Conservation (phyloP, 192 early-diverging fungal genomes). For the Coemansia guatemalensis region DNA sequence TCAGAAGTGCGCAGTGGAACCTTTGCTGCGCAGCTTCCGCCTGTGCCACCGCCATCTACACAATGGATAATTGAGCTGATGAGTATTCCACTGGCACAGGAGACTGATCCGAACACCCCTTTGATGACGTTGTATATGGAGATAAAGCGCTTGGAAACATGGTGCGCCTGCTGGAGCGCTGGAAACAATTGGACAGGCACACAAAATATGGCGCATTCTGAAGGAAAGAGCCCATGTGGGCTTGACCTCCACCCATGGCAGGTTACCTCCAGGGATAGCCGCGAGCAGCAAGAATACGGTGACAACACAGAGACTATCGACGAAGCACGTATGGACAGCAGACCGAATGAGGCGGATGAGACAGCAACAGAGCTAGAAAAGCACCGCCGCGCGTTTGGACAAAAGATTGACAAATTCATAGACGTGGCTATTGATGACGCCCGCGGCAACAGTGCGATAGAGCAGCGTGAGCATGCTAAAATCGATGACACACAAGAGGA, state of each 20-base stretch:
- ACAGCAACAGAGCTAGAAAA: background rate
- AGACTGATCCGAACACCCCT: slow-evolving; percentile 22
- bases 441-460: slow-evolving; percentile 13
- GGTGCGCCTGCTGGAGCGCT: slow-evolving; percentile 36
- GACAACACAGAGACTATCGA: background rate
- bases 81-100: slow-evolving; percentile 32
- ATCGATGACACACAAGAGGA: slow-evolving; percentile 10
- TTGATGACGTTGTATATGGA: slow-evolving; percentile 32
- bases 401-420: slow-evolving; percentile 35
- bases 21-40: slow-evolving; percentile 16
- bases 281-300: background rate
- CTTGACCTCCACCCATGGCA: slow-evolving; percentile 23
- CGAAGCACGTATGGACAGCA: background rate
- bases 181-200: slow-evolving; percentile 22
- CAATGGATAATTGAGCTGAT: slow-evolving; percentile 52
- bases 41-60: slow-evolving; percentile 29
- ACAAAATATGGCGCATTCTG: background rate
- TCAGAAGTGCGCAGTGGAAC: slow-evolving; percentile 4
- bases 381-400: slow-evolving; percentile 32
- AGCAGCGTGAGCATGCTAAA: slow-evolving; percentile 5
- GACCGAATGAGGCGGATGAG: background rate
- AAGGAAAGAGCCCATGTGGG: background rate
- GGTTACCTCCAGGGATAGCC: background rate
- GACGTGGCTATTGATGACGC: slow-evolving; percentile 32
- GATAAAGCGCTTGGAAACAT: slow-evolving; percentile 38